phyloP scores from a whole-genome alignment of 2,329 filamentous ascomycete genomes.

The Tolypocladium amazonense region DNA sequence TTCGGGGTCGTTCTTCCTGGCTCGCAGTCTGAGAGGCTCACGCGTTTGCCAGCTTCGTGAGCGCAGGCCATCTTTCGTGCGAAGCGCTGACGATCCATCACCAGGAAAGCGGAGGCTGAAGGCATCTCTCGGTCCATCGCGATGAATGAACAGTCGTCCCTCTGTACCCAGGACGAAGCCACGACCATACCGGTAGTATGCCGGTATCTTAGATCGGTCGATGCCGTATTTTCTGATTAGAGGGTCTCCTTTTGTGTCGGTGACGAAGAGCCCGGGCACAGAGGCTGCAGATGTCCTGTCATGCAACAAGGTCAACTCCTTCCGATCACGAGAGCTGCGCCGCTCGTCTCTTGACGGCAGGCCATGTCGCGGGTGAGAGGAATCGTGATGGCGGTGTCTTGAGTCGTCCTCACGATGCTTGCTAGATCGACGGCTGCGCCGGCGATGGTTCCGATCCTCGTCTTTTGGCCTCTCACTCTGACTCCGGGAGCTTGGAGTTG shows the following conservation, averaged over 20 bases:
- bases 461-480: conserved; percentile 6
- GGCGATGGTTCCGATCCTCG: conserved; percentile 6
- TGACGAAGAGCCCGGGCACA: conserved; percentile 32
- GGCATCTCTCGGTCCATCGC: conserved; percentile 45
- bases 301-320: neutral
- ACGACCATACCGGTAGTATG: conserved; percentile 57
- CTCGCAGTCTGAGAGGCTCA: conserved; percentile 28
- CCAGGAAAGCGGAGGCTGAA: conserved; percentile 38
- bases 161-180: conserved; percentile 61
- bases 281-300: neutral
- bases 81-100: conserved; percentile 20
- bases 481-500: conserved; percentile 21
- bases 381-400: conserved; percentile 7
- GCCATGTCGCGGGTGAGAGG: conserved; percentile 5
- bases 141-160: conserved; percentile 53
- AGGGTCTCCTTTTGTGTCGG: conserved; percentile 68
- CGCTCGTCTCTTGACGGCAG: conserved; percentile 3
- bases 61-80: conserved; percentile 37
- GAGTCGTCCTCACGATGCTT: conserved; percentile 4
- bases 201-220: conserved; percentile 60
- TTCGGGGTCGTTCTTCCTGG: conserved; percentile 10
- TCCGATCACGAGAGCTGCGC: neutral
- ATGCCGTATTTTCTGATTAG: conserved; percentile 66
- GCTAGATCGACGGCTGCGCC: conserved; percentile 2
- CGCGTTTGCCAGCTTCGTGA: conserved; percentile 26